These are phyloP conservation scores for Sabuloglossum arenarium DNA, from an alignment of 495 filamentous ascomycete genomes.

Conservation along the genomic window DNA sequence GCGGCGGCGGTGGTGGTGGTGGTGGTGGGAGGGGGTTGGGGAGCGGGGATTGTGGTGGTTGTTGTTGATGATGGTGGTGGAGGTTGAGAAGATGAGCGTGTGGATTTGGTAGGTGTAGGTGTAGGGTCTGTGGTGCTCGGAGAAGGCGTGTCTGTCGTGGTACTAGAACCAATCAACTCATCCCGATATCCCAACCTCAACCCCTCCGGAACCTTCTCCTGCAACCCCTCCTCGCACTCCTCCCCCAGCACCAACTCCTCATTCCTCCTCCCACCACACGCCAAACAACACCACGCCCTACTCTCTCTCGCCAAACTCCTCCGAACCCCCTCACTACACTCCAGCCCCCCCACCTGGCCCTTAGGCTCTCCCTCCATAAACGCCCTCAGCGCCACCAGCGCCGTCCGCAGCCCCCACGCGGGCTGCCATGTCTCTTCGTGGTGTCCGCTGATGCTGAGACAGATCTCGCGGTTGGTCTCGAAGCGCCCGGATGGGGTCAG, in stretches of 20 bases:
- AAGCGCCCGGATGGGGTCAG: conserved; percentile 80
- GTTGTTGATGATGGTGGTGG: conserved; percentile 10
- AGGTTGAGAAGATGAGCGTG: neutral
- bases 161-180: conserved; percentile 12
- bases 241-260: conserved; percentile 48
- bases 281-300: conserved; percentile 37
- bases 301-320: conserved; percentile 43
- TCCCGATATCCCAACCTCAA: conserved; percentile 26
- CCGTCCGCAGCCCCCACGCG: conserved; percentile 81
- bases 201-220: conserved; percentile 24
- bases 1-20: neutral
- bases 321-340: conserved; percentile 40
- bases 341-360: conserved; percentile 78
- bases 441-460: conserved; percentile 77
- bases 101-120: neutral
- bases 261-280: conserved; percentile 44
- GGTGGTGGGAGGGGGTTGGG: neutral
- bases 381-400: conserved; percentile 42
- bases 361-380: conserved; percentile 58
- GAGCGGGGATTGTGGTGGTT: neutral
- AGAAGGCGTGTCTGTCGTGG: neutral
- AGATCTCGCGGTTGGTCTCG: conserved; percentile 94
- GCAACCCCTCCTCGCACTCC: conserved; percentile 20
- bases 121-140: too few relatives aligned
- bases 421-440: conserved; percentile 98